These are phyloP conservation scores for Nicotiana otophora DNA, from an alignment of 257 asterid species.

Conservation along the genomic window DNA sequence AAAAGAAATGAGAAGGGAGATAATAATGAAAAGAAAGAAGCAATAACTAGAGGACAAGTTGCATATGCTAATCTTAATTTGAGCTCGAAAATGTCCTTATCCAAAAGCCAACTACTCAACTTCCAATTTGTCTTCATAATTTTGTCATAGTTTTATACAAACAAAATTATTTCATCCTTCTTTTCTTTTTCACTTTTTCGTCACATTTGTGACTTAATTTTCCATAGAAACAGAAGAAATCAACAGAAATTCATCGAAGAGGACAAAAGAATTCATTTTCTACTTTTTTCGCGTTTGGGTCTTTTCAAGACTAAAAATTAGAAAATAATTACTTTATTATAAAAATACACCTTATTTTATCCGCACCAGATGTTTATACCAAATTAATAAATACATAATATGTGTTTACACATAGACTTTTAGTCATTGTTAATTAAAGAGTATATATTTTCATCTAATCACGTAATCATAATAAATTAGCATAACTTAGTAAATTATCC, in stretches of 20 bases:
- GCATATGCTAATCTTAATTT: not conserved
- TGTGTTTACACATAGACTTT: no score
- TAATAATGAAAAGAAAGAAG: not conserved
- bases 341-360: no score
- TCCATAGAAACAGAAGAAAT: not conserved
- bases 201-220: not conserved
- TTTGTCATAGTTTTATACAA: not conserved
- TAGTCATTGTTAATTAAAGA: no score
- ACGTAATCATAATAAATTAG: no score
- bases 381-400: no score
- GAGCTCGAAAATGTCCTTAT: not conserved
- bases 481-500: no score
- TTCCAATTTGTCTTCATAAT: not conserved
- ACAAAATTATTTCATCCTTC: not conserved
- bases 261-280: no score
- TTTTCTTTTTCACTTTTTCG: not conserved
- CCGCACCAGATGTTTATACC: rapidly evolving
- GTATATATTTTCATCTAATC: no score
- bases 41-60: not conserved
- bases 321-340: no score
- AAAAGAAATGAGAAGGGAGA: not conserved
- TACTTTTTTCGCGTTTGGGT: no score
- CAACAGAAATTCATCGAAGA: not conserved
- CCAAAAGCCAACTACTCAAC: not conserved
- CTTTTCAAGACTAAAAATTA: no score